Evolutionary conservation across 805 yeast genomes (phyloP).

Genomic region (Nakazawaea siamensis): DNA sequence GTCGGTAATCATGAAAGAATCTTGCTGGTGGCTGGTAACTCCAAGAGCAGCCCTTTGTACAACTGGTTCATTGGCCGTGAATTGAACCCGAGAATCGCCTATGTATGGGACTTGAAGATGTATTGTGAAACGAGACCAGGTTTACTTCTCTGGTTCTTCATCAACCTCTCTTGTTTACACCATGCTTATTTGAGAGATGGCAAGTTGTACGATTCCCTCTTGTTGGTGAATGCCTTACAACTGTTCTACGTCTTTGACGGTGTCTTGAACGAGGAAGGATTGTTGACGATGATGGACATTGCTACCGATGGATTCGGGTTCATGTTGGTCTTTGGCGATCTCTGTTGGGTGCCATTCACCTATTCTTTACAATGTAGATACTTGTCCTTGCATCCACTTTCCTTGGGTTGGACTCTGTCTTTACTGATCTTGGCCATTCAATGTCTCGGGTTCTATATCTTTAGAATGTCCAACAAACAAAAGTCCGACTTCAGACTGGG

Average conservation of each 20-base stretch:
- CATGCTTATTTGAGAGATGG: conserved; percentile 64
- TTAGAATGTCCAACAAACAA: conserved; percentile 78
- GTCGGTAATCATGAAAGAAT: conserved; percentile 54
- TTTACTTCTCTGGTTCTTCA: conserved; percentile 72
- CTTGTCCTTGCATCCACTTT: conserved; percentile 53
- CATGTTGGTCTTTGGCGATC: conserved; percentile 93
- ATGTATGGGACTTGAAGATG: conserved; percentile 72
- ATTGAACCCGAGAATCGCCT: conserved; percentile 81
- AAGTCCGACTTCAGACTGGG: conserved; percentile 81
- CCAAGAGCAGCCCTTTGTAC: conserved; percentile 54
- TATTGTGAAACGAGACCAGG: conserved; percentile 96
- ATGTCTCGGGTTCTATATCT: conserved; percentile 66
- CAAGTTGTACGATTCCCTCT: conserved; percentile 58
- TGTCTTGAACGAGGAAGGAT: conserved; percentile 83
- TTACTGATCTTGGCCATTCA: conserved; percentile 38
- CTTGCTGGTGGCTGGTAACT: conserved; percentile 80
- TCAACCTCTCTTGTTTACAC: conserved; percentile 74
- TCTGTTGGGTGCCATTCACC: conserved; percentile 87
- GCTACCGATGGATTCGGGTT: conserved; percentile 96
- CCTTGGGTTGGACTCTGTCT: conserved; percentile 36
- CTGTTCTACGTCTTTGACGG: conserved; percentile 85
- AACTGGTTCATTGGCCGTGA: conserved; percentile 98
- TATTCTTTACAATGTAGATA: conserved; percentile 84
- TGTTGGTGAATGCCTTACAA: conserved; percentile 63
- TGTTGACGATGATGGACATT: conserved; percentile 89